Conservation (phyloP, 495 filamentous ascomycete species). For the Hypoxylon intermedium region DNA sequence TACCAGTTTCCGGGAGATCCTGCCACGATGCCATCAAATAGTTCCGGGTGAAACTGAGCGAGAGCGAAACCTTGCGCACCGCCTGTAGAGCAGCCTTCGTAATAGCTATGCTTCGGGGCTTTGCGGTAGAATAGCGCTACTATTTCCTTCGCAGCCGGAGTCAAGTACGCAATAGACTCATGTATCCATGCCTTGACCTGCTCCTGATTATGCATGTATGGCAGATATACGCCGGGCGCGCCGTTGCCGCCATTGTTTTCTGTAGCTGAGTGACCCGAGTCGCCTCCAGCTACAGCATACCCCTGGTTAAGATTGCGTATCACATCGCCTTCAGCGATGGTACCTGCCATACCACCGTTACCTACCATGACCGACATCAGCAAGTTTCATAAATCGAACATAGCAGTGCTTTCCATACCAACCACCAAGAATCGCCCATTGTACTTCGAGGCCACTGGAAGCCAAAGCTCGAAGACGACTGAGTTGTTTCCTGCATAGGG, state of each 20-base stretch:
- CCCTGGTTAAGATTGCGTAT: slow-evolving; percentile 44
- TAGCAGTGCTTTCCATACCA: slow-evolving; percentile 26
- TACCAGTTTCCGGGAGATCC: slow-evolving; percentile 55
- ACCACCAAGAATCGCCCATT: slow-evolving; percentile 45
- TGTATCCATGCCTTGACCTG: slow-evolving; percentile 54
- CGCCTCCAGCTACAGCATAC: slow-evolving; percentile 47
- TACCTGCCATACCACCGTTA: slow-evolving; percentile 50
- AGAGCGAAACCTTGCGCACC: slow-evolving; percentile 58
- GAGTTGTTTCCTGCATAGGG: slow-evolving; percentile 24
- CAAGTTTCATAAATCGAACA: not conserved
- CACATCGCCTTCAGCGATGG: slow-evolving; percentile 43
- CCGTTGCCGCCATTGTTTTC: slow-evolving; percentile 39
- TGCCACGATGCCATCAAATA: slow-evolving; percentile 55
- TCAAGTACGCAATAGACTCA: slow-evolving; percentile 50
- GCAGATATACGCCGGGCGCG: slow-evolving; percentile 32
- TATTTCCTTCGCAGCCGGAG: slow-evolving; percentile 41
- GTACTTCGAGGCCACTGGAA: slow-evolving; percentile 36
- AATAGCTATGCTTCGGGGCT: slow-evolving; percentile 46
- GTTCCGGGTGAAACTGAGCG: slow-evolving; percentile 49
- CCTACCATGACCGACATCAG: slow-evolving; percentile 26
- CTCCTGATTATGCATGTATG: slow-evolving; percentile 46
- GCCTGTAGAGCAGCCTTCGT: slow-evolving; percentile 53
- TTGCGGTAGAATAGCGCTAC: slow-evolving; percentile 42
- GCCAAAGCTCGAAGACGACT: slow-evolving; percentile 39
- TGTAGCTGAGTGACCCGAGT: slow-evolving; percentile 43